Evolutionary conservation across 441 rosid genomes (phyloP), one percentile per base, ranked within the genome.

Genomic region (Gossypium aridum): DNA sequence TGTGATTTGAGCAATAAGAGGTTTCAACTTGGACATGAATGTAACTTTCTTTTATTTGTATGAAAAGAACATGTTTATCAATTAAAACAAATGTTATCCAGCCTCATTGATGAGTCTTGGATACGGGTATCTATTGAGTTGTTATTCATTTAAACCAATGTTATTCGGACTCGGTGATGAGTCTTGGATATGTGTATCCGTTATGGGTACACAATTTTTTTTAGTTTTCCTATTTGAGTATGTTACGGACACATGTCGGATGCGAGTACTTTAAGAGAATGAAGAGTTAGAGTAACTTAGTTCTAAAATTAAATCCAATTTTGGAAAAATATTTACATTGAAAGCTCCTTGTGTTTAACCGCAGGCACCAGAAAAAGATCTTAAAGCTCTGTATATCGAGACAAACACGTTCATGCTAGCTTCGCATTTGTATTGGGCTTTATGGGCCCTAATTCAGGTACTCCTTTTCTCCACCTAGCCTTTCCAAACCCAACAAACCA

Each of bases 361-460:
- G 39, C 79, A 93, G 98, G 99, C 87, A 49, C 67, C 88, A 12
- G 81, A 79, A 14, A 75, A 70, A 72, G 98, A 91, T 71, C 83
- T 96, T 12, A 90, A 92, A 82, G 84, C 89, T 57, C 82, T 91
- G 17, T 85, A 82, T 26, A 74, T 89, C 1, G 98, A 96, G 88
- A 2, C 95, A 72, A 92, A 89, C 71, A 87, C 90, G 0, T 94
- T 78, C 81, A 90, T 86, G 85, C 75, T 94, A 77, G 96, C 96
- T 64, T 85, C 98, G 25, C 97, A 96, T 84, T 60, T 96, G 64
- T 84, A 83, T 76, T 96, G 98, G 99, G 97, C 98, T 7, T 77
- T 91, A 76, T 96, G 99, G 99, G 97, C 95, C 3, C 80, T 94
- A 63, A 96, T 96, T 77, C 99, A 96, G 98, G 99, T 92, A 84